A percentile compares a stretch with the other conserved stretches of the same genome.
These are phyloP conservation scores for Suillus hirtellus DNA, from an alignment of 768 basidiomycete genomes.

Conservation along the genomic window DNA sequence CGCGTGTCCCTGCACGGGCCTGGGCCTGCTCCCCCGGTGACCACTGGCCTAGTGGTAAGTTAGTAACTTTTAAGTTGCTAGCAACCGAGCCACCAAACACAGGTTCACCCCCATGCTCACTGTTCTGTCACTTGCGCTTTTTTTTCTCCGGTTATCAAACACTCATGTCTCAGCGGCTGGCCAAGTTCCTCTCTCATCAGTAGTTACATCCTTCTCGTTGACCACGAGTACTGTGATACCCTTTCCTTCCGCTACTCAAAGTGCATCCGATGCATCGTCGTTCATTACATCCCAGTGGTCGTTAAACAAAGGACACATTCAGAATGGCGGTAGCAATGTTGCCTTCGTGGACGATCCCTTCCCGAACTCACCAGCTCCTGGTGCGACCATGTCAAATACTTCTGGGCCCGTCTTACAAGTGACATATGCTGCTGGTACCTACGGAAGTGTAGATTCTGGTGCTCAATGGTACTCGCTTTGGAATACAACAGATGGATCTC, in stretches of 20 bases:
- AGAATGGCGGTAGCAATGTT: conserved; percentile 55
- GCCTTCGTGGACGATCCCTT: conserved; percentile 71
- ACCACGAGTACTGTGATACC: conserved; percentile 62
- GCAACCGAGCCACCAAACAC: neutral
- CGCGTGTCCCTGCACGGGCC: neutral
- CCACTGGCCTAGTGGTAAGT: no score
- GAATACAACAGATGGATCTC: conserved; percentile 57
- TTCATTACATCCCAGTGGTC: conserved; percentile 61
- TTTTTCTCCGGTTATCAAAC: neutral
- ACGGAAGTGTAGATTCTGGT: conserved; percentile 60
- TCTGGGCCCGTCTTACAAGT: conserved; percentile 50
- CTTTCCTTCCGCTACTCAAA: conserved; percentile 63
- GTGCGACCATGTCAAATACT: conserved; percentile 28
- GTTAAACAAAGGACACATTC: conserved; percentile 59
- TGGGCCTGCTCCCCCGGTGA: no score
- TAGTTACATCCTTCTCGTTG: conserved; percentile 55
- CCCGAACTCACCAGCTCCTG: conserved; percentile 46
- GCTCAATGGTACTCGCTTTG: conserved; percentile 68
- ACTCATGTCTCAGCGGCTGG: conserved; percentile 8
- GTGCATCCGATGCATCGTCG: conserved; percentile 47
- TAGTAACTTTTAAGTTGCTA: no score
- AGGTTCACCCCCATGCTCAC: neutral
- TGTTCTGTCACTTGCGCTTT: neutral
- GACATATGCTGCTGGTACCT: conserved; percentile 63
- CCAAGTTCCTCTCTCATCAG: conserved; percentile 18